Base-by-base conservation (phyloP, 2,329 filamentous ascomycete species). In the Aspergillus ochraceoroseus region DNA sequence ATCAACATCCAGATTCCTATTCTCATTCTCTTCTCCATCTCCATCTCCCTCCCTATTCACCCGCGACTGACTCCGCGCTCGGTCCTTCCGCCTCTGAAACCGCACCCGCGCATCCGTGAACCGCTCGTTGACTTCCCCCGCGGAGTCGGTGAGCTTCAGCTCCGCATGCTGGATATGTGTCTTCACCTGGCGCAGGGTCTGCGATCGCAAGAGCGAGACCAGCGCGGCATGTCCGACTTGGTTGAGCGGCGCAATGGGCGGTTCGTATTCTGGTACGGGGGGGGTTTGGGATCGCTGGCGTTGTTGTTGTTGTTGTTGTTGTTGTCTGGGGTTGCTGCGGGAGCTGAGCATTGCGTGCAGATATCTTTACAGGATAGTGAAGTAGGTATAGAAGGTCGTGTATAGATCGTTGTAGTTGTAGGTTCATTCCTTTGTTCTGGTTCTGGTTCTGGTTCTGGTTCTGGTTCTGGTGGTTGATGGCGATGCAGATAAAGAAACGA, bases 71-170 rank as follows among this genome's bases (percentile, higher is more conserved):
- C 37, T 44, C 22, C 61, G 57, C 15, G 33, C 35, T 22, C 57
- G 52, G 30, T 66, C 64, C 54, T 61, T 65, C 41, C 44, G 25
- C 34, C 60, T 59, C 43, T 69, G 53, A 29, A 63, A 64, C 33
- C 65, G 57, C 44, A 54, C 34, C 55, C 64, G 48, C 53, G 64
- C 51, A 55, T 68, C 64, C 1, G 53, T 51, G 2, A 78, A 54
- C 8, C 68, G 68, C 42, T 82, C 79, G 41, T 81, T 80, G 25
- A 77, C 67, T n/a, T 71, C 68, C 2, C 65, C 72, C 0, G 73
- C 76, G 2, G 67, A 64, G 4, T 68, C 61, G 2, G 67, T 71
- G 4, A 83, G 57, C n/a, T 64, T 61, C 1, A 64, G 55, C 1
- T 66, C 64, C 0, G 75, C 74, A 18, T 67, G 56, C 14, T 64